Base-by-base conservation (phyloP, 2,329 filamentous ascomycete species). In the Chalaropsis thielavioides region DNA sequence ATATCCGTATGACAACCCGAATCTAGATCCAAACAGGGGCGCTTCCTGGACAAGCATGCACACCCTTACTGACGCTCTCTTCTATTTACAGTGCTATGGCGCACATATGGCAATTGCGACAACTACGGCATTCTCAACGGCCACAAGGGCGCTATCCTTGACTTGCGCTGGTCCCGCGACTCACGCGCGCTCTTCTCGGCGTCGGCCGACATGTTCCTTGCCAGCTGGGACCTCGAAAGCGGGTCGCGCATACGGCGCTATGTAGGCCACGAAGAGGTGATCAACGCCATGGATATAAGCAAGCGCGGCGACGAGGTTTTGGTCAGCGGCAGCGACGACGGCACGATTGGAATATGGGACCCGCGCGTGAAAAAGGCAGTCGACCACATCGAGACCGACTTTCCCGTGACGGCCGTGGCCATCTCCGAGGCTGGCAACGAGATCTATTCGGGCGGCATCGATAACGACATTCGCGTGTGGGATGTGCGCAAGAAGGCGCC, bases 381-480 rank as follows among this genome's bases (percentile, higher is more conserved):
- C 65, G 89, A 95, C 71, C 91, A 92, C 70, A 87, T 97, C 68
- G 85, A 92, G 72, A 96, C 92, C 0, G 88, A 94, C 68, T 95
- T 95, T 67, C 94, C 94, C 1, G 85, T 99, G 65, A 97, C 94
- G 1, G 89, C 92, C 0, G 84, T 97, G 5, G 90, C 91, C 17
- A 79, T 97, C n/a, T 87, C 92, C 0, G 91, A 96, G 73, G 91
- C 92, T 1, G 94, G 94, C 19, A 96, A 96, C 73, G 94, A 97
- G 76, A 84, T 99, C 31, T 99, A 94, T 74, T 88, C 89, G 6
- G 92, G 92, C 59, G 89, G 92, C 24, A 96, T 99, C 70, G 94
- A 97, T 76, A 96, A 97, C 72, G 91, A 95, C 70, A 95, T 99
- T 73, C 90, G 92, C 71, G 92, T 95, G 22, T 99, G 94, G 92